Evolutionary conservation across 2,329 filamentous ascomycete genomes (phyloP), one percentile per base, ranked within the genome.

Genomic region (Dactylellina drechsleri): DNA sequence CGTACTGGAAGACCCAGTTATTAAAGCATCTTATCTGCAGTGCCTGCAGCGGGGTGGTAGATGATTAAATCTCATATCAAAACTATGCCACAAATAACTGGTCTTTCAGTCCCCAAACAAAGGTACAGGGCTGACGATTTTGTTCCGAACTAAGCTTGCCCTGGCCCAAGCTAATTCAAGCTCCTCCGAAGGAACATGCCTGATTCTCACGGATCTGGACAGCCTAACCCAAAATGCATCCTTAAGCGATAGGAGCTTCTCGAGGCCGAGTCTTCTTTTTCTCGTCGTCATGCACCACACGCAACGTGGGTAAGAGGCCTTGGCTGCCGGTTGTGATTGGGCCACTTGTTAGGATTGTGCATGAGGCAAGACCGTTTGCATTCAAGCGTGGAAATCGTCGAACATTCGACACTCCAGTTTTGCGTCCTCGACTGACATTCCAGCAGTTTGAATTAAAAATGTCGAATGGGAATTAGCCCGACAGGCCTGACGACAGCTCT

Each of bases 161-260:
- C 50, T 49, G 12, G 57, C 23, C 40, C 18, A 31, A 60, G 23
- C 41, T 49, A 49, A 49, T 49, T 60, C 57, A 49, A 60, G 57
- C 20, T 60, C 16, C 43, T 45, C 36, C 57, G 57, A 45, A 45
- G 41, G 15, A 45, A 18, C 41, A 49, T 16, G 57, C 57, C 57
- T 49, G 57, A 7, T 18, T 45, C 50, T 36, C 26, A 71, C 59
- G 52, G 45, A 71, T 64, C 49, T 58, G 41, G 66, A 31, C 59
- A 41, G 66, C 66, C 59, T 65, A 71, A 71, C 66, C 66, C 62
- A 65, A 71, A 64, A 64, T 52, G 66, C 58, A 71, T 71, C 40
- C 54, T 65, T 71, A 71, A 43, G 58, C 66, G 66, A 47, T 75
- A 75, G 71, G 71, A 75, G 58, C 43, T 47, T 75, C 62, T 64